These are phyloP conservation scores for Penicillium silybi DNA, from an alignment of 495 filamentous ascomycete genomes.

Conservation along the genomic window DNA sequence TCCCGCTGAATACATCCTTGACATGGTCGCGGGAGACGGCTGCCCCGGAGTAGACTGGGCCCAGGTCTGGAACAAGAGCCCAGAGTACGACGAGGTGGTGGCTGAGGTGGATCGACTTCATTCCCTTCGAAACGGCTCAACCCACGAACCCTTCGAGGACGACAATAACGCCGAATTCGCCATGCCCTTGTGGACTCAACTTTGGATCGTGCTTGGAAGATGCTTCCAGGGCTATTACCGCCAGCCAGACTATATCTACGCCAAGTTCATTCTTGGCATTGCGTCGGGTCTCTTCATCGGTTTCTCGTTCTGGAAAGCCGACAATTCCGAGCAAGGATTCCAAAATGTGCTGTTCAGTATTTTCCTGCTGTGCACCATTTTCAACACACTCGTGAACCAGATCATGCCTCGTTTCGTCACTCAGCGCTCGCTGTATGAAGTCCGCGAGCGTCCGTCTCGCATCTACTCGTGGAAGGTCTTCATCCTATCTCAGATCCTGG, in stretches of 20 bases:
- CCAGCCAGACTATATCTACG: constrained; percentile 48
- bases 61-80: constrained; percentile 65
- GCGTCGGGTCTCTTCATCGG: constrained; percentile 67
- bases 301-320: constrained; percentile 75
- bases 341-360: constrained; percentile 80
- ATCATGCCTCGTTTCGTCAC: constrained; percentile 50
- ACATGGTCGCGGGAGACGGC: constrained; percentile 53
- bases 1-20: constrained; percentile 89
- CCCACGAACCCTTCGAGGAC: constrained; percentile 4
- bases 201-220: constrained; percentile 41
- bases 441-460: constrained; percentile 46
- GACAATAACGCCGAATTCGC: constrained; percentile 41
- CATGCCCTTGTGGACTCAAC: constrained; percentile 47
- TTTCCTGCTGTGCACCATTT: constrained; percentile 74
- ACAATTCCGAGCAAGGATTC: constrained; percentile 67
- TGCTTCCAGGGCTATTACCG: constrained; percentile 51
- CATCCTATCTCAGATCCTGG: constrained; percentile 44
- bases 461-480: constrained; percentile 54
- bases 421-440: constrained; percentile 47
- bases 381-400: constrained; percentile 61
- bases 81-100: constrained; percentile 60
- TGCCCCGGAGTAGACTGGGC: constrained; percentile 79
- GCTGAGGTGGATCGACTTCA: constrained; percentile 63
- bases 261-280: constrained; percentile 49
- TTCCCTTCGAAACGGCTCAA: constrained; percentile 28